Base-by-base conservation (phyloP, 306 rosid species). In the Inga oerstediana region DNA sequence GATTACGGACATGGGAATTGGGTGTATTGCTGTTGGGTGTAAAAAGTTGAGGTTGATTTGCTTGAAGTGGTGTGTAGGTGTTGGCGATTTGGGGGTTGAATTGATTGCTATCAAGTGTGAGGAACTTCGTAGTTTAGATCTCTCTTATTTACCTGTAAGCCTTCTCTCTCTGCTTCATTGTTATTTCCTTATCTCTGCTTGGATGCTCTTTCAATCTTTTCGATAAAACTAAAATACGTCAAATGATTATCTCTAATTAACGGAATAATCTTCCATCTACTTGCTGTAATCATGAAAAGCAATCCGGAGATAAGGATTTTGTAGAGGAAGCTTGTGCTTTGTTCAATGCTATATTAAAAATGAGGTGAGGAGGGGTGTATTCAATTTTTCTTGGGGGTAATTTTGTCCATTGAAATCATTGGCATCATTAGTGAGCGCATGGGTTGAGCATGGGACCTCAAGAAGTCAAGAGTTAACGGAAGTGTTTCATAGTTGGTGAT, bases 1-100 rank as follows among this genome's bases (percentile, higher is more conserved):
- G 79, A 82, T 97, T 19, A 97, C 97, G 54, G 99, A 97, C 59
- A 85, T 97, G 94, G 99, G 99, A 30, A 91, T 97, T 49, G 98
- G 97, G 65, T 94, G 98, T 37, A 88, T 97, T 10, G 99, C 99
- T 0, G 99, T 94, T 45, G 99, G 99, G 12, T 97, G 99, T 44
- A 87, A 79, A 67, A 94, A 91, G 77, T 77, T 96, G 86, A 92
- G 83, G 80, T 27, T 90, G 83, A 80, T 97, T 69, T 81, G 87
- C 77, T 89, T 97, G 86, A 97, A 92, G 78, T 94, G 99, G 99
- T 97, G 99, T 78, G 84, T 92, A 5, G 88, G 94, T 30, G 90
- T 97, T 69, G 93, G 92, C 7, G 97, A 94, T 87, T 88, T 90
- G 82, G 99, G 99, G 69, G 94, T 94, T 17, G 94, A 85, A 22